Base-by-base conservation (phyloP, 2,329 filamentous ascomycete genomes). In the Aspergillus floridensis region DNA sequence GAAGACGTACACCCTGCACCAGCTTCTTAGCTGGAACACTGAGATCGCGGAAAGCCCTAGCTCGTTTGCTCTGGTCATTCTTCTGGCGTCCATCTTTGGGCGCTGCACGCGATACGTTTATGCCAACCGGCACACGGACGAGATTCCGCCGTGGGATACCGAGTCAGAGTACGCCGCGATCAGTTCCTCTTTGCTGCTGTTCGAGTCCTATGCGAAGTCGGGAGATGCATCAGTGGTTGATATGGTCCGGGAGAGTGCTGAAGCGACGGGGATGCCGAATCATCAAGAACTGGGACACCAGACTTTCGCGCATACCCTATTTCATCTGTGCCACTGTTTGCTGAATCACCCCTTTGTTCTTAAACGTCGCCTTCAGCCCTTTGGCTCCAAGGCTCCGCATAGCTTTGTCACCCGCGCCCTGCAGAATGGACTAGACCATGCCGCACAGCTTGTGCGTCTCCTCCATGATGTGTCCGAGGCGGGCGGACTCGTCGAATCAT, bases 341-440 rank as follows among this genome's bases (percentile, higher is more conserved):
- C 60, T 77, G 3, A 68, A 75, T 58, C 75, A 77, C 56, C 74
- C 73, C 0, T 75, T 76, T 55, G 60, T 74, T 6, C 57, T 76
- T 4, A 65, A 66, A 1, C 59, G 69, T 24, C 63, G 70, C 8
- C 62, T 74, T 3, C 65, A 65, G 32, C 58, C 61, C 2, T 68
- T 66, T 29, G 65, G 63, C 0, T 60, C 62, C 6, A 74, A 70
- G 22, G 63, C 66, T 5, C 72, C 72, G 0, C 35, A 62, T 22
- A 75, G 72, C 59, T 76, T 76, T 51, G 61, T 67, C 7, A 50
- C 63, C 19, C 65, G 67, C 11, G 64, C 67, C 5, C 60, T 74
- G 0, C 63, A 72, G 44, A 64, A 57, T 32, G 66, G 68, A 19
- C 61, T 63, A 38, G 67, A 72, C 5, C 71, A 76, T 66, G 71